Evolutionary conservation across 179 eudicot genomes (phyloP), one percentile per base, ranked within the genome.

Genomic region (Heliamphora ciliata): DNA sequence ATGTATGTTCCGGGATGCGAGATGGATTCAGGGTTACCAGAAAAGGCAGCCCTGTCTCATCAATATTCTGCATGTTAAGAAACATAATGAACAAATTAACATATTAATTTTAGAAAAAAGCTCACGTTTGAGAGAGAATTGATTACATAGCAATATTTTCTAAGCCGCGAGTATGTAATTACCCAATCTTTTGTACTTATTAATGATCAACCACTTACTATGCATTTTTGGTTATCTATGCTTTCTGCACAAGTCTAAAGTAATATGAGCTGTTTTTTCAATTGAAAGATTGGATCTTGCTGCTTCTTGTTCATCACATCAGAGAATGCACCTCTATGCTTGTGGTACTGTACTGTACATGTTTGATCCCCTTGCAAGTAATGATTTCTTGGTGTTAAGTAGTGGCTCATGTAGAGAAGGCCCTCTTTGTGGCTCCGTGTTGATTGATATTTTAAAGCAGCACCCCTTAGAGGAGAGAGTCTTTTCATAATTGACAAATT

Each of bases 1-100:
- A 60, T 54, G 88, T 76, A 59, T 91, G 84, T 54, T 92, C 83
- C 7, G 98, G 98, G 17, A 84, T 73, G 60, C 79, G 83, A 56
- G 94, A 80, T 48, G 99, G 99, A 84, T 96, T 94, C 24, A 96
- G 90, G 51, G 99, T 96, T 61, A 91, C 94, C 79, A 94, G 91
- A 85, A 81, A 94, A 60, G 97, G 99, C 18, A 77, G 80, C 69
- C 80, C 87, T 8, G 88, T 84, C 81, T 85, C 89, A 11, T 78
- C 55, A 73, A 95, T 86, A 83, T 92, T 94, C 98, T 95, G 91
- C 88, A 83, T 52, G 54, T 18, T 54, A 63, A 80, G 79, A 68
- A 77, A 68, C 58, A 76, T 8, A 75, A 24, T n/a, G 54, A 80
- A 48, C 68, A 59, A 78, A 21, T 21, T 6, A 77, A 24, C 15